These are phyloP conservation scores for Brassica balearica DNA, from an alignment of 441 rosid genomes.

Conservation along the genomic window DNA sequence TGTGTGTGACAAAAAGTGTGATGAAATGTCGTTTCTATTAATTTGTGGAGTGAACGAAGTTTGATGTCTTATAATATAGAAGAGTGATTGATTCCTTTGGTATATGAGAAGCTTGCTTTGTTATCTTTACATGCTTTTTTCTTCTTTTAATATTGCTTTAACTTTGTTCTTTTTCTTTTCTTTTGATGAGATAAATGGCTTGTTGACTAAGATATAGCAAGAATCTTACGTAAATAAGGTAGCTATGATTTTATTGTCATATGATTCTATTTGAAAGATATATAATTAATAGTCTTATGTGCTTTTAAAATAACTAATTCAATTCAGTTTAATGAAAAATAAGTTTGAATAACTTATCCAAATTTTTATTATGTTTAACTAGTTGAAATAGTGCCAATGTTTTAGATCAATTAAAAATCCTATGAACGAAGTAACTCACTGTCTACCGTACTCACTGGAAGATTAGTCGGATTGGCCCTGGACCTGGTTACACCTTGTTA, in stretches of 20 bases:
- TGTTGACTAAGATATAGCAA: constrained; percentile 40
- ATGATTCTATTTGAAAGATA: constrained; percentile 15
- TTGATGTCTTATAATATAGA: constrained; percentile 1
- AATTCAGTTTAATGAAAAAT: background rate
- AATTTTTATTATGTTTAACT: background rate
- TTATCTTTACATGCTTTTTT: constrained; percentile 24
- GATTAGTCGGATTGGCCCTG: background rate
- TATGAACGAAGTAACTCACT: background rate
- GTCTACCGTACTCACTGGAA: background rate
- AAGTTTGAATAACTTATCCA: background rate
- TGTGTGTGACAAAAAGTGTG: constrained; percentile 7
- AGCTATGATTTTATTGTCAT: constrained; percentile 24
- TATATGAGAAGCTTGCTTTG: constrained; percentile 37
- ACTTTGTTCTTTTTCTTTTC: constrained; percentile 43
- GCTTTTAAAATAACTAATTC: background rate
- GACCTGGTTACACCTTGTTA: background rate
- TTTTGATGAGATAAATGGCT: constrained; percentile 43
- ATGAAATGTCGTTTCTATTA: constrained; percentile 1
- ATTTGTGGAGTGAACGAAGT: no score
- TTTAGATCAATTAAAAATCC: background rate
- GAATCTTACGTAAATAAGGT: constrained; percentile 26
- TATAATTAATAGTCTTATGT: background rate
- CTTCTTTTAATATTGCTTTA: constrained; percentile 46
- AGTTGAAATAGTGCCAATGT: constrained; percentile 2
- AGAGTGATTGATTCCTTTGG: constrained; percentile 31